A percentile compares a stretch with the other conserved stretches of the same genome.
Evolutionary conservation across 2,329 filamentous ascomycete species (phyloP).

Genomic region (Clonostachys sp.): DNA sequence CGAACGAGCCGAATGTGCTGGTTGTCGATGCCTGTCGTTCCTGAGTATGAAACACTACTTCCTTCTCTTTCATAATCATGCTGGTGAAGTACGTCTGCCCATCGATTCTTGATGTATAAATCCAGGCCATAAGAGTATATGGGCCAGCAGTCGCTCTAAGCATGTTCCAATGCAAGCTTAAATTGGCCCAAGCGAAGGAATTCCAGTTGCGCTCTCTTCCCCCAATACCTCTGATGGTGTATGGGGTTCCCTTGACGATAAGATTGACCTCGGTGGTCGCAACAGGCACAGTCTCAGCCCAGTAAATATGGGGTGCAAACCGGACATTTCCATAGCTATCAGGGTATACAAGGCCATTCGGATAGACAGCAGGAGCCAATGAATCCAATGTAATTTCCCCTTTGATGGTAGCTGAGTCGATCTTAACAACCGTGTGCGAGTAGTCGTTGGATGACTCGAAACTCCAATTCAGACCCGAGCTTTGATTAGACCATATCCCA

Average conservation of each 20-base stretch:
- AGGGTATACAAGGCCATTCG: slow-evolving; percentile 9
- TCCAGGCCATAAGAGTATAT: slow-evolving; percentile 7
- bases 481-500: slow-evolving; percentile 4
- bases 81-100: slow-evolving; percentile 7
- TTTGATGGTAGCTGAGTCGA: slow-evolving; percentile 9
- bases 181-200: slow-evolving; percentile 6
- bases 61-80: slow-evolving; percentile 5
- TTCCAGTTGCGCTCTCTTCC: slow-evolving; percentile 9
- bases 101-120: slow-evolving; percentile 6
- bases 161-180: slow-evolving; percentile 9
- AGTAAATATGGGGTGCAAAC: slow-evolving; percentile 6
- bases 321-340: slow-evolving; percentile 3
- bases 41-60: slow-evolving; percentile 8
- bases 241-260: slow-evolving; percentile 8
- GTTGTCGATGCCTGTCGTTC: slow-evolving; percentile 3
- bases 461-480: slow-evolving; percentile 4
- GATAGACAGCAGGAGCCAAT: slow-evolving; percentile 7
- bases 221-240: slow-evolving; percentile 6
- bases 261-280: slow-evolving; percentile 7
- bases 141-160: slow-evolving; percentile 6
- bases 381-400: slow-evolving; percentile 7
- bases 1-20: slow-evolving; percentile 5
- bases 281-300: slow-evolving; percentile 9
- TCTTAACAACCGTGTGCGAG: slow-evolving; percentile 5
- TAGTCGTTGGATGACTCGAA: slow-evolving; percentile 7